Base-by-base conservation (phyloP, 1,284 basidiomycete species). In the Inonotus hispidus region DNA sequence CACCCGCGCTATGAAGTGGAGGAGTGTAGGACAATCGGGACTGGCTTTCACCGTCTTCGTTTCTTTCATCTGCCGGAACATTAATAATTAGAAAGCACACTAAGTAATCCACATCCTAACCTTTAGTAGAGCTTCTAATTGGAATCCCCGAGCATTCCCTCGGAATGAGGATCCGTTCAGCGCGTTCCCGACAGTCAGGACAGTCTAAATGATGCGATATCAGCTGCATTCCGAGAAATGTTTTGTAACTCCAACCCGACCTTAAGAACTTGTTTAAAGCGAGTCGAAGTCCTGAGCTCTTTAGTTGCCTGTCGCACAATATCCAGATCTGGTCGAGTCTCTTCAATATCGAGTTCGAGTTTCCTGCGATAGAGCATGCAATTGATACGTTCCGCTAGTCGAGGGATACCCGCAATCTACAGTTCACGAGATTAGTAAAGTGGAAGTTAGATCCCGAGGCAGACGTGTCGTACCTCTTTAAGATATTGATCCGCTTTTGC, bases 401-500 rank as follows among this genome's bases (percentile, higher is more conserved):
- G 78, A 1, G 93, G 91, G 50, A 96, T 87, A 2, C 75, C 77
- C 73, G 89, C 87, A 64, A 96, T 89, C 87, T 94, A 65, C 2
- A 65, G 60, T 32, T 29, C 50, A 13, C 32, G 32, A 8, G 32
- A 32, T 56, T 35, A 55, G 32, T 8, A 21, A 43, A 29, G 29
- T 61, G 29, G 8, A 46, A 58, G 2, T 41, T 16, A 35, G 32
- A 23, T 32, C 25, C 11, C 21, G 11, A 32, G 21, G 43, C 38
- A 10, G 8, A 32, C 53, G 25, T 25, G 41, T 68, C 74, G 64
- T 61, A 90, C 90, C 78, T 91, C 83, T 60, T 78, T 77, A 69
- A 95, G 90, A 73, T 90, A 95, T 69, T 88, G 88, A 70, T 97
- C 94, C 19, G 92, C 86, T 68, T 90, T 92, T 3, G 90, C 83